Evolutionary conservation across 2,329 filamentous ascomycete species (phyloP), one percentile per base, ranked within the genome.

Genomic region (Venturiaceae sp.): DNA sequence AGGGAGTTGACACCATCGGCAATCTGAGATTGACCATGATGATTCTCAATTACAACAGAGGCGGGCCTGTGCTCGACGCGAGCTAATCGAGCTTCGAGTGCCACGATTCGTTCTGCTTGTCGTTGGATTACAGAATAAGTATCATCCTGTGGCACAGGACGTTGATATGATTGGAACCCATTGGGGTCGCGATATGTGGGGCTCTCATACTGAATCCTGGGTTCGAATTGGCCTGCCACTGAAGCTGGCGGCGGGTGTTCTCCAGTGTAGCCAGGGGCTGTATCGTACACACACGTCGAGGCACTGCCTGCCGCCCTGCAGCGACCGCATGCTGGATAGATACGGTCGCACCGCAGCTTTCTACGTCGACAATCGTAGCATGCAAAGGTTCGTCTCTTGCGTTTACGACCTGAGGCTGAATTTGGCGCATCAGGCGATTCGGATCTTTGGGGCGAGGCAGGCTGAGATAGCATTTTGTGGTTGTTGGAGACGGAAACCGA

Each of bases 281-380:
- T 55, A 21, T 53, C 46, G n/a, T 58, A 58, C 3, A 39, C 34
- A 28, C 57, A 58, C 8, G 28, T 55, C 19, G 46, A 39, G 19
- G 41, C 44, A 58, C 21, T n/a, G 7, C 50, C 50, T 19, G 57
- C 34, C 5, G 21, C 33, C 16, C 11, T 30, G n/a, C 57, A 58
- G 7, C 57, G 57, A 13, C 57, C 47, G n/a, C 57, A 58, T 1
- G 32, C 57, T 5, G 57, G 57, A 13, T 56, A 34, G 11, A 19
- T 33, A n/a, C 50, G 16, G 11, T 53, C 47, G 47, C 57, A 58
- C n/a, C 53, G 57, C 9, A 58, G 57, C 32, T 58, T 58, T 37
- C 57, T 30, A 5, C 37, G 39, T 21, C 50, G 44, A 50, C 57
- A 58, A 16, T 33, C 36, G 37, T 53, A 34, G 57, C 57, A 58